Evolutionary conservation across 2,329 filamentous ascomycete genomes (phyloP).

Genomic region (Aureobasidium subglaciale): DNA sequence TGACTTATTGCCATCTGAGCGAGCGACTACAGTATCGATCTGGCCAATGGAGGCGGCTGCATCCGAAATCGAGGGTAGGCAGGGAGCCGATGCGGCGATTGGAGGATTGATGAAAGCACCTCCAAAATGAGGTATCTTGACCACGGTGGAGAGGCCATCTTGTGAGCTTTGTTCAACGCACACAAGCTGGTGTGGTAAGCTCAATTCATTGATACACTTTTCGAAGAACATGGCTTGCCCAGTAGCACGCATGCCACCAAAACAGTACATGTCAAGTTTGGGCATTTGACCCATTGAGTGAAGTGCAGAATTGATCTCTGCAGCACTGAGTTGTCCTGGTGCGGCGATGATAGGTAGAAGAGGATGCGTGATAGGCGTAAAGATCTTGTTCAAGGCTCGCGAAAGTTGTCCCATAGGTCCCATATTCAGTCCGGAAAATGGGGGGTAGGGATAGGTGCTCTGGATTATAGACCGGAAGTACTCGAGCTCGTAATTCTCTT

Average conservation of each 20-base stretch:
- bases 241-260: constrained; percentile 64
- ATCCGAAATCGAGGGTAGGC: constrained; percentile 62
- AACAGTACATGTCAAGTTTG: constrained; percentile 72
- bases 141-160: constrained; percentile 62
- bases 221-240: constrained; percentile 80
- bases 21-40: constrained; percentile 72
- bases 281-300: constrained; percentile 74
- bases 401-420: constrained; percentile 79
- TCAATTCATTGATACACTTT: constrained; percentile 55
- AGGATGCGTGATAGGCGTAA: constrained; percentile 82
- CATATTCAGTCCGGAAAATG: constrained; percentile 81
- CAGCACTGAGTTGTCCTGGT: constrained; percentile 76
- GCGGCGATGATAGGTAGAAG: constrained; percentile 77
- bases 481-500: constrained; percentile 84
- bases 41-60: constrained; percentile 72
- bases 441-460: constrained; percentile 61
- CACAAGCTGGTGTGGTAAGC: constrained; percentile 75
- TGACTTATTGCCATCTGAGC: constrained; percentile 41
- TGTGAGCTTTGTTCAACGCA: constrained; percentile 65
- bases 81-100: constrained; percentile 45
- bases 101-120: constrained; percentile 76
- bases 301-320: constrained; percentile 74
- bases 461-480: constrained; percentile 77
- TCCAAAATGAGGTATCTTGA: constrained; percentile 68
- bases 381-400: constrained; percentile 74